Conservation (phyloP, 208 protist species). For the Leishmania gerbilli region DNA sequence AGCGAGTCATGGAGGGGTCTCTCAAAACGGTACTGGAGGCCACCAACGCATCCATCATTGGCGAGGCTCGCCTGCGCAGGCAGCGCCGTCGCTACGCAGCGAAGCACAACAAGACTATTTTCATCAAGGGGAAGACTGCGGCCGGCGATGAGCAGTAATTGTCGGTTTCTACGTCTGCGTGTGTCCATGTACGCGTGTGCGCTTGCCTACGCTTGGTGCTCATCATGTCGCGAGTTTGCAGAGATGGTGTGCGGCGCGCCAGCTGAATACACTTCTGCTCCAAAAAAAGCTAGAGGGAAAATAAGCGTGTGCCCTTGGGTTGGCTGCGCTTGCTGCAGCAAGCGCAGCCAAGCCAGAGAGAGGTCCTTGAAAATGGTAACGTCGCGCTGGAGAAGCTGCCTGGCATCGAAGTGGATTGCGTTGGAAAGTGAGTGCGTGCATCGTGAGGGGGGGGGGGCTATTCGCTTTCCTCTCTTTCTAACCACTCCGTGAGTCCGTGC, state of each 20-base stretch:
- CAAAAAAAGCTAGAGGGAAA: neutral
- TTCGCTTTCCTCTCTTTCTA: conserved; percentile 1
- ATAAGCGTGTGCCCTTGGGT: neutral
- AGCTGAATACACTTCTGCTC: neutral
- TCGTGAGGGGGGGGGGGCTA: neutral
- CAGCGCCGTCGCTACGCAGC: conserved; percentile 17
- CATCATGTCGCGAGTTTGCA: neutral
- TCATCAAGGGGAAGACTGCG: neutral
- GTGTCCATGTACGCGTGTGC: neutral
- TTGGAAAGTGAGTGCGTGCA: neutral
- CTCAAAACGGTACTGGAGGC: conserved; percentile 27
- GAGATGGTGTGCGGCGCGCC: neutral
- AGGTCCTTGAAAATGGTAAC: neutral
- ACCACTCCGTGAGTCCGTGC: neutral
- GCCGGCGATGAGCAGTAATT: neutral
- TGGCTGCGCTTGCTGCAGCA: neutral
- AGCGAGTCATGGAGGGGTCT: conserved; percentile 10
- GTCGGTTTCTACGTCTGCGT: neutral
- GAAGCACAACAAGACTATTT: conserved; percentile 10
- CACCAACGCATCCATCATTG: conserved; percentile 40
- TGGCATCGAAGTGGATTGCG: neutral
- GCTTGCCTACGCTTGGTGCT: neutral
- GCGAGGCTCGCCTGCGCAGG: conserved; percentile 26
- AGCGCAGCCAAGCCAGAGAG: neutral
- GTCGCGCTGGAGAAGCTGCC: neutral